A percentile compares a stretch with the other conserved stretches of the same genome.
phyloP scores from a whole-genome alignment of 441 rosid species.

The Aquilaria agallochum region DNA sequence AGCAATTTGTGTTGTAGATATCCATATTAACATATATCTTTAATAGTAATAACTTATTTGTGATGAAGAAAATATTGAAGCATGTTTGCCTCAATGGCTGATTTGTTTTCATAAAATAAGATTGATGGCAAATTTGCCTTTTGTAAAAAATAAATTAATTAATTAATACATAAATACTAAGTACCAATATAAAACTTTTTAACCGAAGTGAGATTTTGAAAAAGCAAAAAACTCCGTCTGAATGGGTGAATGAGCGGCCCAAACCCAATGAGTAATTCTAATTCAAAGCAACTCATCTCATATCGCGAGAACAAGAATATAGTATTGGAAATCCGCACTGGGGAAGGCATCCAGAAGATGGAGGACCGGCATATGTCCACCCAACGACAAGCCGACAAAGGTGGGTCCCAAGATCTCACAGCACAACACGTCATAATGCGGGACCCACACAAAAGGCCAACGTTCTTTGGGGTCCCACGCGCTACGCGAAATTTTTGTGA shows the following conservation, averaged over 20 bases:
- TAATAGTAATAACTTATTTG: too few relatives aligned
- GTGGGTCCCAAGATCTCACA: conserved; percentile 20
- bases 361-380: conserved; percentile 8
- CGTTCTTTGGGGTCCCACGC: too few relatives aligned
- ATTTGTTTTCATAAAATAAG: too few relatives aligned
- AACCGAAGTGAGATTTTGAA: background rate
- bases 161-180: conserved; percentile 2
- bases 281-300: background rate
- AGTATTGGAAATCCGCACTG: background rate
- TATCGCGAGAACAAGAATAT: conserved; percentile 7
- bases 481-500: background rate
- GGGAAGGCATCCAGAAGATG: conserved; percentile 1
- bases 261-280: background rate
- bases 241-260: too few relatives aligned
- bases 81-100: too few relatives aligned
- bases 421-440: conserved; percentile 15
- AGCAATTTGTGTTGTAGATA: too few relatives aligned
- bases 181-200: conserved; percentile 1
- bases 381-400: conserved; percentile 53
- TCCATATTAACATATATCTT: too few relatives aligned
- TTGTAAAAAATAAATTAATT: background rate
- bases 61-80: too few relatives aligned
- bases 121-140: background rate
- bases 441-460: conserved; percentile 11
- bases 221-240: background rate